A percentile compares a stretch with the other conserved stretches of the same genome.
These are phyloP conservation scores for Backusella psychrophila DNA, from an alignment of 192 early-diverging fungal genomes.

Conservation along the genomic window DNA sequence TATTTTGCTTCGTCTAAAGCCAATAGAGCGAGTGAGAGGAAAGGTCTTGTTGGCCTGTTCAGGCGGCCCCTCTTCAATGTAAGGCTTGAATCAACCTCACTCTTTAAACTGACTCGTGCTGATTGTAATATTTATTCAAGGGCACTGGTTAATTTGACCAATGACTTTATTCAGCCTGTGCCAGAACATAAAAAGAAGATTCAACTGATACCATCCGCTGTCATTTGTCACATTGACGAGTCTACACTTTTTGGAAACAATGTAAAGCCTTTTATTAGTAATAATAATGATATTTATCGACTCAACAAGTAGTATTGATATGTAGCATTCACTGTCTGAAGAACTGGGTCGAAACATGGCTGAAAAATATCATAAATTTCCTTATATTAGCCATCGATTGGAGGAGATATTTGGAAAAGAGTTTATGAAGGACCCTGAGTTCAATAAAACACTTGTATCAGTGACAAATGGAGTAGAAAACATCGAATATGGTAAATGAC, in stretches of 20 bases:
- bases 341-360: conserved; percentile 41
- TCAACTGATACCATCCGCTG: conserved; percentile 55
- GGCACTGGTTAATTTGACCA: conserved; percentile 62
- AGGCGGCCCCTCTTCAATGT: conserved; percentile 81
- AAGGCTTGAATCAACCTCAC: conserved; percentile 3
- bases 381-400: conserved; percentile 43
- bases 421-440: conserved; percentile 36
- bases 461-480: conserved; percentile 10
- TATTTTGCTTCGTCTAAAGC: conserved; percentile 52
- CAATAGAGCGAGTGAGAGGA: conserved; percentile 35
- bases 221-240: conserved; percentile 82
- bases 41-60: conserved; percentile 82
- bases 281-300: no score
- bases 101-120: no score
- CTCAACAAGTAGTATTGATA: not conserved
- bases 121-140: conserved; percentile 31
- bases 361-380: conserved; percentile 39
- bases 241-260: conserved; percentile 48
- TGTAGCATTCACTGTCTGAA: conserved; percentile 31
- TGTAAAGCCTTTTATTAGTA: conserved; percentile 3
- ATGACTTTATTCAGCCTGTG: conserved; percentile 54
- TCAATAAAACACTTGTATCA: conserved; percentile 34
- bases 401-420: conserved; percentile 65
- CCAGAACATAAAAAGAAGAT: conserved; percentile 58
- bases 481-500: conserved; percentile 9